A percentile compares a stretch with the other conserved stretches of the same genome.
These are phyloP conservation scores for Psilocybe cubensis DNA, from an alignment of 768 basidiomycete genomes.

Conservation along the genomic window DNA sequence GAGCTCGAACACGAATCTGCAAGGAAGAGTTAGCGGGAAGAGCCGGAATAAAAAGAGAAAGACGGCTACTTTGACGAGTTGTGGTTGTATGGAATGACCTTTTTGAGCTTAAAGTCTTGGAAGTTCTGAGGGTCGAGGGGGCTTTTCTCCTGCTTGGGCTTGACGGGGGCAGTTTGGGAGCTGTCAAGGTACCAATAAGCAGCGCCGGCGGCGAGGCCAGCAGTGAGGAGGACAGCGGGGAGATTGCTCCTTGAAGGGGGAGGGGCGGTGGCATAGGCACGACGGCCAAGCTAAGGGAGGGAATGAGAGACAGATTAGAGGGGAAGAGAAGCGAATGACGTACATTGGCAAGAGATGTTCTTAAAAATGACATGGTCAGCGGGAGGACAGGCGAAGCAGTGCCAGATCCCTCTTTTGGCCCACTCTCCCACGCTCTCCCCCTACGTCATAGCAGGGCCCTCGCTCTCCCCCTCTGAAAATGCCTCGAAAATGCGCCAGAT, in stretches of 20 bases:
- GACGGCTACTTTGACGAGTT: slow-evolving; percentile 75
- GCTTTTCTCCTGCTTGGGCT: slow-evolving; percentile 58
- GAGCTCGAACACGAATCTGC: slow-evolving; percentile 79
- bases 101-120: slow-evolving; percentile 81
- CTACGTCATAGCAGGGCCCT: slow-evolving; percentile 20
- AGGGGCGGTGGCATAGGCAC: slow-evolving; percentile 46
- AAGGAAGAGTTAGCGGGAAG: background rate
- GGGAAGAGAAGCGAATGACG: slow-evolving; percentile 21
- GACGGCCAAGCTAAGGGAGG: slow-evolving; percentile 36
- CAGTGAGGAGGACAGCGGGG: slow-evolving; percentile 51
- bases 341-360: slow-evolving; percentile 40
- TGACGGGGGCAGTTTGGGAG: slow-evolving; percentile 21
- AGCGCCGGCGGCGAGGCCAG: slow-evolving; percentile 46
- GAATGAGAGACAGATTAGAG: background rate
- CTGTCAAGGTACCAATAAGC: slow-evolving; percentile 56
- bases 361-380: slow-evolving; percentile 47
- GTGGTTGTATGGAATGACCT: slow-evolving; percentile 88
- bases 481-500: slow-evolving; percentile 1
- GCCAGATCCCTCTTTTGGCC: background rate
- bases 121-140: slow-evolving; percentile 78
- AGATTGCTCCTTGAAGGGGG: slow-evolving; percentile 47
- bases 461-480: background rate
- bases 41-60: background rate
- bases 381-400: slow-evolving; percentile 1
- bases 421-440: slow-evolving; percentile 17